These are phyloP conservation scores for Penicillium cataractarum DNA, from an alignment of 495 filamentous ascomycete species.

Conservation along the genomic window DNA sequence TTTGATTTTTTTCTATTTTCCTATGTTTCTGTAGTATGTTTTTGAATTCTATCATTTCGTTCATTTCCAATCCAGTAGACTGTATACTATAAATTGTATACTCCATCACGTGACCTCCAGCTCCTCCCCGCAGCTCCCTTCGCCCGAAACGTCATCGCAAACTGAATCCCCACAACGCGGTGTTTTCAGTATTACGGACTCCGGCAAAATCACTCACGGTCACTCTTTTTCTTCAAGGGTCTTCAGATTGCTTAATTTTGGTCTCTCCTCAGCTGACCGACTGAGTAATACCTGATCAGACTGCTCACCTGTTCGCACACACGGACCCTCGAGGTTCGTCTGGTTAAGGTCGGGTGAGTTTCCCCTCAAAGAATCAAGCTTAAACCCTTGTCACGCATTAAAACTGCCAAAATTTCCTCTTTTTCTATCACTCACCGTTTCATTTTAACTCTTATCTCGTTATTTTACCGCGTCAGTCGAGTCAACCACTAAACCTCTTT, in stretches of 20 bases:
- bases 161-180: not conserved
- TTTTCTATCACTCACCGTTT: constrained; percentile 5
- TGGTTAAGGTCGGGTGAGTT: constrained; percentile 18
- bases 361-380: not conserved
- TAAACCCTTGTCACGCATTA: not conserved
- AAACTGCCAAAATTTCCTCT: not conserved
- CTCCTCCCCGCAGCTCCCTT: constrained; percentile 35
- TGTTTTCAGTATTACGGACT: not conserved
- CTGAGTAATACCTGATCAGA: not conserved
- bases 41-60: not conserved
- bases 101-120: not conserved
- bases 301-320: constrained; percentile 11
- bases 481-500: not conserved
- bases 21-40: not conserved
- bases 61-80: not conserved
- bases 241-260: not conserved
- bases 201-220: not conserved
- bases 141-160: constrained; percentile 43
- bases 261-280: constrained; percentile 5
- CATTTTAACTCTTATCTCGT: not conserved
- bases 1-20: not conserved
- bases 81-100: not conserved
- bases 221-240: not conserved
- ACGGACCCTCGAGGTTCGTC: constrained; percentile 5
- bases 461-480: not conserved